Percentiles rank a stretch among this genome's conserved stretches.
phyloP scores from a whole-genome alignment of 495 filamentous ascomycete genomes.

The Penicillium coffeae region DNA sequence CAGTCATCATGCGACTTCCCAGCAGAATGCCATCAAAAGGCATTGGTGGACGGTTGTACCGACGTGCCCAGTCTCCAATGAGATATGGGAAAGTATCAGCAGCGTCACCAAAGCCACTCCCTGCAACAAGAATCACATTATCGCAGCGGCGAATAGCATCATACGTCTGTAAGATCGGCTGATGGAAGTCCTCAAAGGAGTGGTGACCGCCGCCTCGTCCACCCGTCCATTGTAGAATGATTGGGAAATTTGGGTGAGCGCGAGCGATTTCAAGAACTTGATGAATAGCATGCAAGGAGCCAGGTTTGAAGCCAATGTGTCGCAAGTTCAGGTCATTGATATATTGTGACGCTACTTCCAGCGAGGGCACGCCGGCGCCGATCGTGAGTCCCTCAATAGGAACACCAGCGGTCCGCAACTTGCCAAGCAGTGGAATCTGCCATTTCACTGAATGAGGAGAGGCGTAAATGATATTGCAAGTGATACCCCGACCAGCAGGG shows the following conservation, averaged over 20 bases:
- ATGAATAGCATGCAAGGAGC: conserved; percentile 40
- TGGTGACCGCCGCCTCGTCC: conserved; percentile 51
- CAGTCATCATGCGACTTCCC: conserved; percentile 49
- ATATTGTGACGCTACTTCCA: conserved; percentile 44
- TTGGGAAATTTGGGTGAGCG: conserved; percentile 41
- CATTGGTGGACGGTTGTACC: conserved; percentile 40
- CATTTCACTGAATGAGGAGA: conserved; percentile 93
- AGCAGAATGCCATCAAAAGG: conserved; percentile 48
- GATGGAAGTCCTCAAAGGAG: conserved; percentile 51
- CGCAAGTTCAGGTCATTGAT: conserved; percentile 43
- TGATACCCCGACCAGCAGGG: conserved; percentile 88
- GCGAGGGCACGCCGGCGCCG: conserved; percentile 49
- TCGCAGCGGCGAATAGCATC: conserved; percentile 36
- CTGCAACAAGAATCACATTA: conserved; percentile 47
- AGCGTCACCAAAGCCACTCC: conserved; percentile 46
- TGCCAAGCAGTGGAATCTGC: conserved; percentile 89
- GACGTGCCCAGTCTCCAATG: conserved; percentile 39
- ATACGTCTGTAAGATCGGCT: conserved; percentile 44
- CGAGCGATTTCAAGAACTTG: conserved; percentile 46
- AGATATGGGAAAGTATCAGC: conserved; percentile 48
- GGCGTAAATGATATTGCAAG: conserved; percentile 93
- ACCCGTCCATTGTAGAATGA: conserved; percentile 52
- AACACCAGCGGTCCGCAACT: conserved; percentile 79
- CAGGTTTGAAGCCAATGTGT: conserved; percentile 50
- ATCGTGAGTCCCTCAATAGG: conserved; percentile 82